Base-by-base conservation (phyloP, 1,284 basidiomycete genomes). In the Rhodotorula sp. region DNA sequence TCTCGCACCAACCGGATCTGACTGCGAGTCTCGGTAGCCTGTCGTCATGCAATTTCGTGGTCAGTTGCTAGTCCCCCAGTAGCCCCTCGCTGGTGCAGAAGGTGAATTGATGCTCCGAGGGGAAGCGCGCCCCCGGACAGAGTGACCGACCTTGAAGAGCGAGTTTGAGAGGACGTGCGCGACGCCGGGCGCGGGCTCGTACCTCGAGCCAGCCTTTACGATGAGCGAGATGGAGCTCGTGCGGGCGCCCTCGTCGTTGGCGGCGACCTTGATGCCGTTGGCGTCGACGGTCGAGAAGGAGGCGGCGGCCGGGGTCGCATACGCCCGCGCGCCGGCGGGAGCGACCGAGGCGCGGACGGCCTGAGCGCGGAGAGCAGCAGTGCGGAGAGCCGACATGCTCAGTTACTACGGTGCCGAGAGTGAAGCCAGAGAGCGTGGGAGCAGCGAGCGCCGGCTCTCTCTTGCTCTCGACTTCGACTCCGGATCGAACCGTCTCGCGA, bases 141-240 rank as follows among this genome's bases (percentile, higher is more conserved):
- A 53, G 24, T 45, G 55, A 46, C 81, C 64, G 76, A 95, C 94
- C 90, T 95, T 96, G 88, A 94, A 96, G 71, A 93, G 89, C 85
- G 93, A 95, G 86, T 92, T 93, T 86, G 95, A 95, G 82, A 96
- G 86, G 74, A 88, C 88, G 84, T 95, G 91, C 15, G 94, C 92
- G 74, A 92, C 87, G 79, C 94, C 94, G 60, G 91, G 87, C 78
- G 89, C 88, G 71, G 87, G 82, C 84, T 97, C 90, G 81, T 88
- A 94, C 78, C 94, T 85, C 78, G 88, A 88, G 67, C 94, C 94
- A 69, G 91, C 94, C 82, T 93, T 95, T 82, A 95, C 87, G 77
- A 95, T 86, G 78, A 97, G 85, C 63, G 92, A 93, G 79, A 97
- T 87, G 75, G 90, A 86, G 55, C 91, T 85, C 8, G 92, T 94